Conservation (phyloP, 306 rosid species). For the Oxytropis ochrocephala region DNA sequence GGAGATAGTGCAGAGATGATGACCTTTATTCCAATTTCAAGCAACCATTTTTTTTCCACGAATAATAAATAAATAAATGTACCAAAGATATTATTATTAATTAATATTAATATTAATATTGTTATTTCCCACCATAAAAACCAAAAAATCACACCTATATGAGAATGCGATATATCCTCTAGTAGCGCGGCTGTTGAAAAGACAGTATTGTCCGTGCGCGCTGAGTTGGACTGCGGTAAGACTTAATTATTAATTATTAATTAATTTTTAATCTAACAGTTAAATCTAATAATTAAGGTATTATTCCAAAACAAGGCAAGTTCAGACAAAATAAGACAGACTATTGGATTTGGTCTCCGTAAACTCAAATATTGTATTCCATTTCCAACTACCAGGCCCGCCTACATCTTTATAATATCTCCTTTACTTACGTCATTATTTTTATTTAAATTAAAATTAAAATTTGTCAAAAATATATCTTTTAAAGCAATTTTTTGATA, state of each 20-base stretch:
- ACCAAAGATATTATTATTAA: background rate
- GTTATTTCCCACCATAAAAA: background rate
- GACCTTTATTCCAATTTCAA: constrained; percentile 24
- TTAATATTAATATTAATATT: background rate
- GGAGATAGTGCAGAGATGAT: background rate
- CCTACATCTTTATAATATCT: background rate
- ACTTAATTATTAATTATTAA: too few species aligned
- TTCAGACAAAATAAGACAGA: background rate
- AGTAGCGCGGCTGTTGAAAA: background rate
- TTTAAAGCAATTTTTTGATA: too few species aligned
- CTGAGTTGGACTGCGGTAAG: background rate
- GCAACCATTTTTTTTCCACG: constrained; percentile 16
- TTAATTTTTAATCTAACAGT: background rate
- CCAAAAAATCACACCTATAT: background rate
- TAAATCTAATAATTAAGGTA: constrained; percentile 10
- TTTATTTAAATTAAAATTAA: background rate
- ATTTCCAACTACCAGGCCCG: background rate
- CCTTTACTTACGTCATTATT: background rate
- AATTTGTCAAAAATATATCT: background rate
- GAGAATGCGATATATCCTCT: background rate
- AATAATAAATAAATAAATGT: background rate
- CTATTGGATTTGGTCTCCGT: background rate
- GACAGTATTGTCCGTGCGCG: constrained; percentile 24
- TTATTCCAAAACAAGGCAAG: constrained; percentile 14
- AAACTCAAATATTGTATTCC: background rate